A percentile compares a stretch with the other conserved stretches of the same genome.
These are phyloP conservation scores for Triglochin maritima DNA, from an alignment of 106 monocot genomes.

Conservation along the genomic window DNA sequence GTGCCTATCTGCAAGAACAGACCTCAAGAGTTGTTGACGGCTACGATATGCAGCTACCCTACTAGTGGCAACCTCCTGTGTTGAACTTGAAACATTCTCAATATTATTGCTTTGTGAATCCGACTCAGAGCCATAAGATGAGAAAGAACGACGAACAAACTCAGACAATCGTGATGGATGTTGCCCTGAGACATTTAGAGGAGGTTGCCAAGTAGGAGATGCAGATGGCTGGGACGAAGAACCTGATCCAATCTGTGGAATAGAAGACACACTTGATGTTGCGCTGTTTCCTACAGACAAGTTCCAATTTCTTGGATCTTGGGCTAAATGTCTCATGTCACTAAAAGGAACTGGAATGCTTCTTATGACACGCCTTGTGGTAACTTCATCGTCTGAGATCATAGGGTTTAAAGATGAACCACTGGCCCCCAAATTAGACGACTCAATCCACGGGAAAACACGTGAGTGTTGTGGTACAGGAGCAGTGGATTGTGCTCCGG, in stretches of 20 bases:
- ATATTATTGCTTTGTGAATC: constrained; percentile 22
- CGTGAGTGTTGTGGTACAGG: constrained; percentile 12
- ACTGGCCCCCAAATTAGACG: constrained; percentile 23
- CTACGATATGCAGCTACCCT: constrained; percentile 12
- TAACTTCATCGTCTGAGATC: constrained; percentile 5
- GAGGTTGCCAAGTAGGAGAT: constrained; percentile 22
- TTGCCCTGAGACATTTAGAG: constrained; percentile 25
- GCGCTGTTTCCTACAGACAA: constrained; percentile 19
- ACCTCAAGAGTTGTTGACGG: constrained; percentile 32
- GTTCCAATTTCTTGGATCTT: constrained; percentile 39
- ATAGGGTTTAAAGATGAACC: constrained; percentile 20
- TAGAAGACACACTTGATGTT: constrained; percentile 17
- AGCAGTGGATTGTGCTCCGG: constrained; percentile 23
- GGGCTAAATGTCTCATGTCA: constrained; percentile 20
- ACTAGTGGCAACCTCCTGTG: constrained; percentile 19
- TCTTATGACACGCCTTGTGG: neutral
- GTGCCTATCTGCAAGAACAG: constrained; percentile 34
- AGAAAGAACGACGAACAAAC: constrained; percentile 8
- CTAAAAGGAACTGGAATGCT: constrained; percentile 3
- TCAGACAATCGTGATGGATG: constrained; percentile 30
- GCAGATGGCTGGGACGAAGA: constrained; percentile 21
- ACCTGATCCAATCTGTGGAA: constrained; percentile 26
- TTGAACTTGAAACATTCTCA: constrained; percentile 17
- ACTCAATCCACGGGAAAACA: constrained; percentile 20
- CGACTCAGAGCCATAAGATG: constrained; percentile 21